These are phyloP conservation scores for Insectozyma bohioensis DNA, from an alignment of 1,139 yeast genomes.

Conservation along the genomic window DNA sequence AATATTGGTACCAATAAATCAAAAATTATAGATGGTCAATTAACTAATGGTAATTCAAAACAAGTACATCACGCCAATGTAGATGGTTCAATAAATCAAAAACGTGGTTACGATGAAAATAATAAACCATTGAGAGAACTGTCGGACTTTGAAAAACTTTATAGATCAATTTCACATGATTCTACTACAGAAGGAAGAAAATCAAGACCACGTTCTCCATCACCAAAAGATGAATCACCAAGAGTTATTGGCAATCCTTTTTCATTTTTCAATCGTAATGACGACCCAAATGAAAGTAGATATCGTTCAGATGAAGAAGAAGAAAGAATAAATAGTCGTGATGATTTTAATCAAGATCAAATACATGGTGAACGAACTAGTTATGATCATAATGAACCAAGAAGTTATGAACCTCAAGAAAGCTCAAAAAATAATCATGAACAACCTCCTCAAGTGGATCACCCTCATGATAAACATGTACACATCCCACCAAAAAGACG, in stretches of 20 bases:
- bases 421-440: slow-evolving; percentile 4
- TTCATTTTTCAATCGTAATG: slow-evolving; percentile 25
- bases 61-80: too few relatives aligned
- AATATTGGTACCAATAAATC: too few relatives aligned
- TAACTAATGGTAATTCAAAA: too few relatives aligned
- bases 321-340: neutral
- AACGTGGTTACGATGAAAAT: slow-evolving; percentile 3
- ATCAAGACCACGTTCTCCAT: slow-evolving; percentile 7
- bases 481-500: neutral
- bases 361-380: too few relatives aligned
- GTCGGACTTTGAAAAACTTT: slow-evolving; percentile 7
- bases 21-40: too few relatives aligned
- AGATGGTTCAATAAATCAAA: too few relatives aligned
- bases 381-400: slow-evolving; percentile 8
- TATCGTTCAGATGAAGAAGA: slow-evolving; percentile 6
- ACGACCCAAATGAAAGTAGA: slow-evolving; percentile 9
- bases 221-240: slow-evolving; percentile 19
- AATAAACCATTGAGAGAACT: slow-evolving; percentile 8
- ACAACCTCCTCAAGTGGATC: slow-evolving; percentile 2
- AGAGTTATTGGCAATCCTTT: slow-evolving; percentile 29
- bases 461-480: slow-evolving; percentile 1
- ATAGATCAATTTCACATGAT: slow-evolving; percentile 8
- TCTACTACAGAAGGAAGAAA: slow-evolving; percentile 3
- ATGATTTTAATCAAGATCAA: too few relatives aligned
- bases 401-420: slow-evolving; percentile 9